Conservation (phyloP, 371 early-diverging fungal species). For the Chytridium lagenaria region DNA sequence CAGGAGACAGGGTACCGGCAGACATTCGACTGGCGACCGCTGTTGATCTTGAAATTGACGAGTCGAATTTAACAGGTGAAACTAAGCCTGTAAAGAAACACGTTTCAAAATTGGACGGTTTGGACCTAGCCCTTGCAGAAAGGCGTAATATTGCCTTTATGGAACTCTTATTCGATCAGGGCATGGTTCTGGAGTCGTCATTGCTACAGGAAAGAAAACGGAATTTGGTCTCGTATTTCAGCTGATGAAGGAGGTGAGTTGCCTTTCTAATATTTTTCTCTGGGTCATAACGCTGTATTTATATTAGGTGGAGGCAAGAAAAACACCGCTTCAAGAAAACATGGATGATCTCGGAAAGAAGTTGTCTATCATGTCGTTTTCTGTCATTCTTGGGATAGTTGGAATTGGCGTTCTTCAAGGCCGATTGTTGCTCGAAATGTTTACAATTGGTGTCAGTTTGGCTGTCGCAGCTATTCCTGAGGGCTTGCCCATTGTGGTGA, state of each 20-base stretch:
- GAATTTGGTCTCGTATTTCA: conserved; percentile 87
- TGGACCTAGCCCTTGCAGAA: conserved; percentile 72
- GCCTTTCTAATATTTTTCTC: background rate
- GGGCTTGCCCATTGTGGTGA: conserved; percentile 91
- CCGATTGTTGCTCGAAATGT: conserved; percentile 91
- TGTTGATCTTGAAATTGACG: conserved; percentile 82
- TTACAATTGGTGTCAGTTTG: conserved; percentile 89
- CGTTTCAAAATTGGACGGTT: background rate
- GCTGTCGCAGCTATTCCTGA: conserved; percentile 97
- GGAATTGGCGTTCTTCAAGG: conserved; percentile 89
- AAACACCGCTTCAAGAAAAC: conserved; percentile 84
- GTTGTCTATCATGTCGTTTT: conserved; percentile 83
- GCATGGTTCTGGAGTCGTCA: conserved; percentile 81
- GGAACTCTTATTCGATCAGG: conserved; percentile 83
- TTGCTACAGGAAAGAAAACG: conserved; percentile 84
- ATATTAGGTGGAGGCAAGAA: conserved; percentile 71
- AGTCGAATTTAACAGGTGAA: conserved; percentile 91
- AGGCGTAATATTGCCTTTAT: conserved; percentile 85
- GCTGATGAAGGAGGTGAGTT: conserved; percentile 79
- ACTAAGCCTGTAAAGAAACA: conserved; percentile 77
- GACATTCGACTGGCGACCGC: conserved; percentile 75
- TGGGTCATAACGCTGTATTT: background rate
- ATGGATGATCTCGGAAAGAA: conserved; percentile 91
- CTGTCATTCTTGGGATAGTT: conserved; percentile 86
- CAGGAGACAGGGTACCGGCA: conserved; percentile 91